Percentiles rank a stretch among this genome's conserved stretches.
phyloP scores from a whole-genome alignment of 768 basidiomycete species.

The Astraeus odoratus region DNA sequence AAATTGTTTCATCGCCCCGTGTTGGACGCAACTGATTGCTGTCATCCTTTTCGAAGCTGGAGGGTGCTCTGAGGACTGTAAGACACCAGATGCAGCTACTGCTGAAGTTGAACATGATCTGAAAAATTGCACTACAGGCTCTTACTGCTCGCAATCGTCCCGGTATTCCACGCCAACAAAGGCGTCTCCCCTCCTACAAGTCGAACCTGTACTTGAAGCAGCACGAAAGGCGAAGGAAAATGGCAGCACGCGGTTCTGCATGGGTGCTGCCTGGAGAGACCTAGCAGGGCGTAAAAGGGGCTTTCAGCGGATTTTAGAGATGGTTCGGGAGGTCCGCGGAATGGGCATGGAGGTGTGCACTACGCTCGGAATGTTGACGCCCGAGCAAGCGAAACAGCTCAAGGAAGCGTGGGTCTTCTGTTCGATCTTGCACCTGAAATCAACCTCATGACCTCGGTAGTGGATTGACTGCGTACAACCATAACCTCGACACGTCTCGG shows the following conservation, averaged over 20 bases:
- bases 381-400: conserved; percentile 85
- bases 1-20: conserved; percentile 18
- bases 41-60: conserved; percentile 71
- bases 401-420: conserved; percentile 80
- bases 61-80: conserved; percentile 94
- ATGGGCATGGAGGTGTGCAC: conserved; percentile 99
- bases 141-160: conserved; percentile 98
- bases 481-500: conserved; percentile 96
- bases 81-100: conserved; percentile 22
- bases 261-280: conserved; percentile 98
- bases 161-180: conserved; percentile 83
- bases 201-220: conserved; percentile 89
- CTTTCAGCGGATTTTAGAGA: conserved; percentile 86
- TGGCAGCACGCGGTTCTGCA: conserved; percentile 96
- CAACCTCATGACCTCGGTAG: conserved; percentile 28
- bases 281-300: conserved; percentile 88
- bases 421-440: not conserved
- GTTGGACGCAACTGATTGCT: conserved; percentile 5
- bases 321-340: conserved; percentile 84
- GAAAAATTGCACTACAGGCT: conserved; percentile 44
- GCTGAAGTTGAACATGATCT: not conserved
- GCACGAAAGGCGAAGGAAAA: conserved; percentile 93
- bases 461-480: conserved; percentile 95
- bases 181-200: conserved; percentile 78
- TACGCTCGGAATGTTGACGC: conserved; percentile 93